Percentiles rank a stretch among this genome's conserved stretches.
Conservation (phyloP, 805 yeast genomes). For the Pichia gijzeniarum region DNA sequence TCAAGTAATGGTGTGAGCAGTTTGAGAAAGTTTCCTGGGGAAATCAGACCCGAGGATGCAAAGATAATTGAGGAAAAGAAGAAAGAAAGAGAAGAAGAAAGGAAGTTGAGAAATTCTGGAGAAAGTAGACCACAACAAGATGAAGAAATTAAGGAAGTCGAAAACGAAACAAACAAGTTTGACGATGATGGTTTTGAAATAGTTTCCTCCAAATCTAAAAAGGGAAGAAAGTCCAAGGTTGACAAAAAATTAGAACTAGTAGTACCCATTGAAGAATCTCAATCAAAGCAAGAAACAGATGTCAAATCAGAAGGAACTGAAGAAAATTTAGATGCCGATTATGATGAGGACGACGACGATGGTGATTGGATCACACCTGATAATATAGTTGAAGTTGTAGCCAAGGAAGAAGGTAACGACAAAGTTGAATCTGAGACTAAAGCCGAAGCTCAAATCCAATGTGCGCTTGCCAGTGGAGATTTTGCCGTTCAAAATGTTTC, state of each 20-base stretch:
- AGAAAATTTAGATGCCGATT: conserved; percentile 31
- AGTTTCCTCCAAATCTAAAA: conserved; percentile 9
- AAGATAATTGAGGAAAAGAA: conserved; percentile 25
- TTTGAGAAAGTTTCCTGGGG: conserved; percentile 66
- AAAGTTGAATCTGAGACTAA: conserved; percentile 32
- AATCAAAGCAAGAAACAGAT: conserved; percentile 7
- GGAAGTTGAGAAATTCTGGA: conserved; percentile 3
- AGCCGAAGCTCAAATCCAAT: conserved; percentile 39
- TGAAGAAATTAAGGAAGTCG: conserved; percentile 5
- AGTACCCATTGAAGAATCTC: background rate
- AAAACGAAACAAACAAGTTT: background rate
- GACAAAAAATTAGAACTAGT: conserved; percentile 1
- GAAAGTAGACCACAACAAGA: conserved; percentile 8
- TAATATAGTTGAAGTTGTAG: conserved; percentile 62
- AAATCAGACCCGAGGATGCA: conserved; percentile 31
- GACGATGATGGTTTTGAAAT: conserved; percentile 18
- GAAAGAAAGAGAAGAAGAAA: conserved; percentile 11
- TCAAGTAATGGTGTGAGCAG: conserved; percentile 62
- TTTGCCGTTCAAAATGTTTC: conserved; percentile 96
- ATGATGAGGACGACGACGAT: conserved; percentile 69
- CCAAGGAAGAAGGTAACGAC: conserved; percentile 59
- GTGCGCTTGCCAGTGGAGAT: conserved; percentile 91
- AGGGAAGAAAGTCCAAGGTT: conserved; percentile 5
- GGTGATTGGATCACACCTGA: conserved; percentile 92
- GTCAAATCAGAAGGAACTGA: conserved; percentile 13